Evolutionary conservation across 805 yeast genomes (phyloP), one percentile per base, ranked within the genome.

Genomic region (Metahyphopichia silvanorum): DNA sequence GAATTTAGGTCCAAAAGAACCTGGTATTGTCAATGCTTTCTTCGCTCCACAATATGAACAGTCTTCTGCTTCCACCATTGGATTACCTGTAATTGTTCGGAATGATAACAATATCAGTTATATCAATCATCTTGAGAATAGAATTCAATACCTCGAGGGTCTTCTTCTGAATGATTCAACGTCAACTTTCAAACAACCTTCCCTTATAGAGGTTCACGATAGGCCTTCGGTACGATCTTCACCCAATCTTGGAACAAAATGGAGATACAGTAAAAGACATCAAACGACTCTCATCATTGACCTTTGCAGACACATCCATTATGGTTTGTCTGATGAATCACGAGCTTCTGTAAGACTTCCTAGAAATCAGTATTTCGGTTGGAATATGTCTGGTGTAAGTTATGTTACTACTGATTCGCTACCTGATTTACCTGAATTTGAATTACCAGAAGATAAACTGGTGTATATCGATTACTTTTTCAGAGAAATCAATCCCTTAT

Each of bases 381-480:
- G 84, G 83, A 79, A 79, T 47, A 57, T 77, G 74, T 60, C 71
- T n/a, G 84, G 84, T 1, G 66, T 66, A 18, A 71, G 69, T 44
- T 79, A 74, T 45, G 39, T 76, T 13, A 37, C 38, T 17, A 47
- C 55, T 4, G 64, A 60, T 18, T 40, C 35, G 9, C 42, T 66
- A 23, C 73, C 72, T 11, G 53, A 47, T 2, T 34, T 49, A 9
- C 66, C 71, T 1, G 53, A 49, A 3, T 37, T 55, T 11, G 28
- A 37, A 1, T 19, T 45, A 9, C 39, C 42, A 6, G 4, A 37
- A 8, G 32, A 32, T 4, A 15, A 24, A 6, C 23, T 43, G 39
- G 33, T 41, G 13, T 53, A 63, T 28, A 40, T 67, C n/a, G 52
- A 62, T 32, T 72, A 53, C 40, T 79, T 51, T 40, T 69, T 79